A percentile compares a stretch with the other conserved stretches of the same genome.
These are phyloP conservation scores for Knufia fluminis DNA, from an alignment of 2,329 filamentous ascomycete genomes.

Conservation along the genomic window DNA sequence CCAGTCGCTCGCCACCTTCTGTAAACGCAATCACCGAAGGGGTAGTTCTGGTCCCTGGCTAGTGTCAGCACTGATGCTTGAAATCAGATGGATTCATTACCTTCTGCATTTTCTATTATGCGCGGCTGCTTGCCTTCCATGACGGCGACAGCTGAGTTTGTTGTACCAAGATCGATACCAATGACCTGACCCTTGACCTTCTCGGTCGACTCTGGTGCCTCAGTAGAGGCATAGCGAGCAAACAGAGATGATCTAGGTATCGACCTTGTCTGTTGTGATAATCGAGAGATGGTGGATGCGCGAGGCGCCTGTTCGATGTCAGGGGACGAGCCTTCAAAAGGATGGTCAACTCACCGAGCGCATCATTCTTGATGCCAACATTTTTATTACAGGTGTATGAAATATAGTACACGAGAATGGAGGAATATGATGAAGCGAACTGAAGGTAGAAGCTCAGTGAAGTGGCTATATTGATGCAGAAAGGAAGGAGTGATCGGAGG, in stretches of 20 bases:
- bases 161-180: constrained; percentile 97
- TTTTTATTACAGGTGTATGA: constrained; percentile 26
- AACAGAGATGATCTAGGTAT: constrained; percentile 60
- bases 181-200: constrained; percentile 96
- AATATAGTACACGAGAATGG: constrained; percentile 9
- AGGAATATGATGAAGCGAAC: constrained; percentile 14
- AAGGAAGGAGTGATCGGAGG: neutral
- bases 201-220: constrained; percentile 48
- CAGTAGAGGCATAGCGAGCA: constrained; percentile 68
- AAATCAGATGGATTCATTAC: no score
- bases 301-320: constrained; percentile 58
- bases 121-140: constrained; percentile 95
- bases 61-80: no score
- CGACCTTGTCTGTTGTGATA: constrained; percentile 55
- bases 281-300: constrained; percentile 60
- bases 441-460: constrained; percentile 22
- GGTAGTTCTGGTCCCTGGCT: constrained; percentile 79
- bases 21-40: constrained; percentile 93
- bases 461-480: neutral
- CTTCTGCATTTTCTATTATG: constrained; percentile 97
- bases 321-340: constrained; percentile 13
- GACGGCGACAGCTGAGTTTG: constrained; percentile 92
- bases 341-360: constrained; percentile 57
- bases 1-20: constrained; percentile 88
- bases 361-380: constrained; percentile 63